These are phyloP conservation scores for Rehmannia glutinosa DNA, from an alignment of 257 asterid genomes.

Conservation along the genomic window DNA sequence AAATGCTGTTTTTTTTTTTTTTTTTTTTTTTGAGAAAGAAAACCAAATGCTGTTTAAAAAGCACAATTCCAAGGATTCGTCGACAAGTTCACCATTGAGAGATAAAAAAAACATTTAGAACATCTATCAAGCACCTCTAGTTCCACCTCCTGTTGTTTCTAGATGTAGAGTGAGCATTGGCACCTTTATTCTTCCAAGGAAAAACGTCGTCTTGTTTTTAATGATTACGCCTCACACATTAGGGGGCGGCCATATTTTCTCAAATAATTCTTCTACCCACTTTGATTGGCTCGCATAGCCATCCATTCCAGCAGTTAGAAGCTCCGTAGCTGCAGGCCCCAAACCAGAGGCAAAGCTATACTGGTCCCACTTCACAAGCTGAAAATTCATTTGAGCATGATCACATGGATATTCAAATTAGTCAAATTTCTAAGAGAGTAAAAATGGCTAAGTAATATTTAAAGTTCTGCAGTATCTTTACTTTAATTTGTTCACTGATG, in stretches of 20 bases:
- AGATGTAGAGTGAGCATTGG: too few relatives aligned
- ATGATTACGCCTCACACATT: conserved; percentile 53
- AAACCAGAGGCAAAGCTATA: conserved; percentile 68
- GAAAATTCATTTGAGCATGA: conserved; percentile 18
- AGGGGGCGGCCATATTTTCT: conserved; percentile 98
- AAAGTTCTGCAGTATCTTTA: neutral
- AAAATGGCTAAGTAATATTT: neutral
- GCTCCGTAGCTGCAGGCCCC: conserved; percentile 94
- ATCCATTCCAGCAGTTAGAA: conserved; percentile 71
- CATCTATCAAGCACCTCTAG: too few relatives aligned
- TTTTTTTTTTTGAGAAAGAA: too few relatives aligned
- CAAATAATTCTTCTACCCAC: conserved; percentile 75
- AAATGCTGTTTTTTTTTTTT: too few relatives aligned
- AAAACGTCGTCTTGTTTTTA: neutral
- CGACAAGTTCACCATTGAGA: too few relatives aligned
- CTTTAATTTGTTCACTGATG: too few relatives aligned
- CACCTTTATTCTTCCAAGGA: neutral
- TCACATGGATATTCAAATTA: neutral
- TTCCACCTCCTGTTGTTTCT: too few relatives aligned
- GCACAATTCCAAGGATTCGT: too few relatives aligned
- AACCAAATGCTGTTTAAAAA: too few relatives aligned
- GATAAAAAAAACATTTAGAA: too few relatives aligned
- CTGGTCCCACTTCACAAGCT: conserved; percentile 91
- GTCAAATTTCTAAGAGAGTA: neutral
- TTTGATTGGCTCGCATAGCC: conserved; percentile 62